Percentiles rank a stretch among this genome's conserved stretches.
Conservation (phyloP, 139 green algal genomes). For the Chlamydomonas schloesseri region DNA sequence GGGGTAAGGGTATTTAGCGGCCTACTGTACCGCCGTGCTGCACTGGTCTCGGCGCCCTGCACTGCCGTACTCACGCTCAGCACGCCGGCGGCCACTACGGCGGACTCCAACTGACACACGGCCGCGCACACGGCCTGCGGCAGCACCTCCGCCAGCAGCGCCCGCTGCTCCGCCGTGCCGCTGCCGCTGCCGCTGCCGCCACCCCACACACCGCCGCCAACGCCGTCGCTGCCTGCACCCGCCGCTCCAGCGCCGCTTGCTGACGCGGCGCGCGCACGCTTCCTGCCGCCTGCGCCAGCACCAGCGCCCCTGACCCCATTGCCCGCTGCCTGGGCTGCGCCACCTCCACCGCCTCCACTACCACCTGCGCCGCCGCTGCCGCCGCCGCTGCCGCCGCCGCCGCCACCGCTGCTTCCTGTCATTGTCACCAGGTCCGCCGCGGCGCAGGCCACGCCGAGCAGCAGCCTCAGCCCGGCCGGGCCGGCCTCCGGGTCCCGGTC, state of each 20-base stretch:
- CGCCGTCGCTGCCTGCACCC: no score
- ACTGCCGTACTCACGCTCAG: not conserved
- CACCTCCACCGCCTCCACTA: no score
- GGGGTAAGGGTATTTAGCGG: no score
- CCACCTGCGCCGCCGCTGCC: no score
- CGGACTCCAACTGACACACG: not conserved
- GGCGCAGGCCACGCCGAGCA: not conserved
- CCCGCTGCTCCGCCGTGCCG: not conserved
- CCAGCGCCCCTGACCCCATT: not conserved
- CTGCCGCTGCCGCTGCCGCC: no score
- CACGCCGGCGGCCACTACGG: not conserved
- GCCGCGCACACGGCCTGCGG: slow-evolving; percentile 15
- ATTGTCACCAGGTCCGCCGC: no score
- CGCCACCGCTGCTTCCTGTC: no score
- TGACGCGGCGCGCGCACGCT: not conserved
- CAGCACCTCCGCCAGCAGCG: not conserved
- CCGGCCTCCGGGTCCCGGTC: slow-evolving; percentile 11
- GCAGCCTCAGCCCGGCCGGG: not conserved
- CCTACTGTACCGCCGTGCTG: no score
- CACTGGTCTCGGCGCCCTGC: no score
- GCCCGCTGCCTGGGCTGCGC: not conserved
- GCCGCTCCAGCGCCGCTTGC: no score
- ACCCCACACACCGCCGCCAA: not conserved
- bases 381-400: not conserved
- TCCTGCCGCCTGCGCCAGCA: not conserved